Percentiles rank a stretch among this genome's conserved stretches.
Conservation (phyloP, 257 asterid genomes). For the Nicotiana noctiflora region DNA sequence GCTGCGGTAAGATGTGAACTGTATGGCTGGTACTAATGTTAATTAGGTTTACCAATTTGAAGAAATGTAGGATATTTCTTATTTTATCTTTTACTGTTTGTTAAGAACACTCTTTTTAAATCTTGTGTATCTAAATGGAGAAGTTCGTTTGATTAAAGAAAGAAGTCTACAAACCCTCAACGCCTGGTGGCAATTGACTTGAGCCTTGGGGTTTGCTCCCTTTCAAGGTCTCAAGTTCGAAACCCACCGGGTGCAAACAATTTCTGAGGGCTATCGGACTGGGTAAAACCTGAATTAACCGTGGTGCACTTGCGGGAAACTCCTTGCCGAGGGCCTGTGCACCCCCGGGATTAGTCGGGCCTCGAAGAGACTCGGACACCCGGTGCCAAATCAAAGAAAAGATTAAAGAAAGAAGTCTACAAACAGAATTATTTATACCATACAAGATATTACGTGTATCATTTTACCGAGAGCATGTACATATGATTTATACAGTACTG, state of each 20-base stretch:
- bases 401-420: neutral
- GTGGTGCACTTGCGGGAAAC: too few species aligned
- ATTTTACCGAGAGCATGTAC: neutral
- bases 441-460: neutral
- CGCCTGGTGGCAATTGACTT: too few species aligned
- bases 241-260: too few species aligned
- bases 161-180: too few species aligned
- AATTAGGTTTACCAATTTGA: neutral
- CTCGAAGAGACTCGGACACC: too few species aligned
- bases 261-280: too few species aligned
- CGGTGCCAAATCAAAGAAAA: too few species aligned
- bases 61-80: neutral
- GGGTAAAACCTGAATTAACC: too few species aligned
- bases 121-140: neutral
- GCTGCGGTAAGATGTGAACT: constrained; percentile 68
- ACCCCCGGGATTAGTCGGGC: too few species aligned
- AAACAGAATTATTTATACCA: neutral
- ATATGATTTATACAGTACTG: neutral
- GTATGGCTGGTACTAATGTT: neutral
- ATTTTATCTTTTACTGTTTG: neutral
- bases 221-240: too few species aligned
- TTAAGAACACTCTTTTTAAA: neutral
- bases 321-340: too few species aligned
- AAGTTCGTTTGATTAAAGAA: neutral
- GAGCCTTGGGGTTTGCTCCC: too few species aligned